These are phyloP conservation scores for Colletotrichum cordylinicola DNA, from an alignment of 2,329 filamentous ascomycete genomes.

Conservation along the genomic window DNA sequence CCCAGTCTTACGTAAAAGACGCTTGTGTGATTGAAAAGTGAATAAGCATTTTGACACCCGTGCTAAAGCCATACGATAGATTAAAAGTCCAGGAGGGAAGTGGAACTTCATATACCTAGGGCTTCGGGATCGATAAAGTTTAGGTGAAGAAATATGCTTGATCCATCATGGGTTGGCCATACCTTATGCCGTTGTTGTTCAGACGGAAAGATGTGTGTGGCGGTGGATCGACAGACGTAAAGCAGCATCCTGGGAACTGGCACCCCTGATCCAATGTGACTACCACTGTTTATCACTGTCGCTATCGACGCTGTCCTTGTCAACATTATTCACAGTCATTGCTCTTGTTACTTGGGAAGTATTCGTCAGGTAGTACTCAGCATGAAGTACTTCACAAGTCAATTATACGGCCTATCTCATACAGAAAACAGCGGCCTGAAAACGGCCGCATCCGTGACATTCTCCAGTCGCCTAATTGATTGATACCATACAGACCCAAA, in stretches of 20 bases:
- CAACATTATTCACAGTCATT: rapidly evolving
- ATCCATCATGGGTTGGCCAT: neutral
- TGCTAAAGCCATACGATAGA: neutral
- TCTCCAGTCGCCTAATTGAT: neutral
- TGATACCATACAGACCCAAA: neutral
- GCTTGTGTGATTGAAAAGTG: neutral
- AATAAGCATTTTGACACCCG: neutral
- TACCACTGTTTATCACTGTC: neutral
- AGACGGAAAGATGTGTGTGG: neutral
- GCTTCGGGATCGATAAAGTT: neutral
- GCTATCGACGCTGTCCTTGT: neutral
- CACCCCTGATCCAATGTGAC: neutral
- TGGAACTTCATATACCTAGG: neutral
- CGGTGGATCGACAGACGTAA: neutral
- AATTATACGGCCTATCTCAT: neutral
- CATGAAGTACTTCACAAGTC: neutral
- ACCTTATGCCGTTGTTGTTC: neutral
- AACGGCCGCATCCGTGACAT: neutral
- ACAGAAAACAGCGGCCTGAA: too few relatives aligned
- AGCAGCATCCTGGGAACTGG: neutral
- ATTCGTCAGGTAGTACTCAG: neutral
- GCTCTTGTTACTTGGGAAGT: neutral
- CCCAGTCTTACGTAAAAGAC: neutral
- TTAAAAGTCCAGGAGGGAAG: neutral
- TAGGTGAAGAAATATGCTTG: neutral